Evolutionary conservation across 1,284 basidiomycete genomes (phyloP).

Genomic region (Cerioporus squamosus): DNA sequence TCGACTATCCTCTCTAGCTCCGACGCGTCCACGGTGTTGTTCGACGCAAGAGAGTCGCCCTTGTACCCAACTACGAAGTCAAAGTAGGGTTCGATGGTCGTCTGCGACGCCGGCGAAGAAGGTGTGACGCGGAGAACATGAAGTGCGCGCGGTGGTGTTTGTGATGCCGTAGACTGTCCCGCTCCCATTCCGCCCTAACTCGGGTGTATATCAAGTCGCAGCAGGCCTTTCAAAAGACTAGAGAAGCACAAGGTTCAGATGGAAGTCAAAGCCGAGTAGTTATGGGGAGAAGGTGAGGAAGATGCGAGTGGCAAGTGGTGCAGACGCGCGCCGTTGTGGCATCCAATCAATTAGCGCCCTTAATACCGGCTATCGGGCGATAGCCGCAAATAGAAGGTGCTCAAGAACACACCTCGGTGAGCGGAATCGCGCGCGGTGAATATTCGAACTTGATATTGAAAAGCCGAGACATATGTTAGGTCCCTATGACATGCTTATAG

Average conservation of each 20-base stretch:
- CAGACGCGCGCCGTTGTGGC: neutral
- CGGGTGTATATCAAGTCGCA: no score
- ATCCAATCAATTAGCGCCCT: conserved; percentile 1
- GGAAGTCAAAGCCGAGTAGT: neutral
- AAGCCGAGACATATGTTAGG: no score
- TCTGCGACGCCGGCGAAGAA: conserved; percentile 83
- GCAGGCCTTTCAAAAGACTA: no score
- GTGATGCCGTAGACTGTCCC: conserved; percentile 66
- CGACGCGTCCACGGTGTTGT: conserved; percentile 68
- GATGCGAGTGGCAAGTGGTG: neutral
- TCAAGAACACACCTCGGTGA: conserved; percentile 12
- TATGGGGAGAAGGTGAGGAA: neutral
- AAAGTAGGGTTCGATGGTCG: conserved; percentile 93
- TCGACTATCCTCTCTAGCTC: conserved; percentile 86
- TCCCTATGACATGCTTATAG: no score
- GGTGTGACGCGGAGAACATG: conserved; percentile 89
- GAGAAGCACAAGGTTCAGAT: neutral
- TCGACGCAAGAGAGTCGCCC: conserved; percentile 60
- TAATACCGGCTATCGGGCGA: no score
- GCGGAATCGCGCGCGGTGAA: no score
- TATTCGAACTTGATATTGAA: no score
- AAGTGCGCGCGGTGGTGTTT: conserved; percentile 68
- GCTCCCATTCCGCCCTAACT: conserved; percentile 61
- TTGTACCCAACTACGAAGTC: conserved; percentile 95
- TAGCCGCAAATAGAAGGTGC: conserved; percentile 13